These are phyloP conservation scores for Rhynchospora pubera DNA, from an alignment of 176 grass and related monocot genomes.

Conservation along the genomic window DNA sequence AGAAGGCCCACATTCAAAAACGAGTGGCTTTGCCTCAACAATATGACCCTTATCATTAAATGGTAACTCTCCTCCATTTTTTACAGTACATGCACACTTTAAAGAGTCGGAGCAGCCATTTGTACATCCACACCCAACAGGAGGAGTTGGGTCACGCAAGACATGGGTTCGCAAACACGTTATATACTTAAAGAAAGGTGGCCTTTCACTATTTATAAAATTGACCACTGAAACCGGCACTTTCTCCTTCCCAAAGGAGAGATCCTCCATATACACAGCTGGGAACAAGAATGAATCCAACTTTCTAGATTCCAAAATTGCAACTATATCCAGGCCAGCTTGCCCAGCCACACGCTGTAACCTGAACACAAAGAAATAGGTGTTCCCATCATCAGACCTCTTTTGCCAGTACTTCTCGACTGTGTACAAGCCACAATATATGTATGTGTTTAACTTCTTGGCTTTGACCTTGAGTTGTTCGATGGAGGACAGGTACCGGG, in stretches of 20 bases:
- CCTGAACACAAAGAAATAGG: conserved; percentile 50
- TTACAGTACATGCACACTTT: conserved; percentile 52
- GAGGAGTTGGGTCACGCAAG: conserved; percentile 25
- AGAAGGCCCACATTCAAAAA: conserved; percentile 82
- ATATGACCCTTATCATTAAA: conserved; percentile 54
- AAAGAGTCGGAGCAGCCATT: conserved; percentile 55
- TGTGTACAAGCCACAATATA: conserved; percentile 77
- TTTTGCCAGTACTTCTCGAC: conserved; percentile 70
- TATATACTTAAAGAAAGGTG: conserved; percentile 46
- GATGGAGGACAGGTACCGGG: neutral
- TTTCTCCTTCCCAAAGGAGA: conserved; percentile 63
- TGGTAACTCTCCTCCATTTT: conserved; percentile 72
- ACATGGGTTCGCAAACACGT: conserved; percentile 35
- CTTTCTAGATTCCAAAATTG: conserved; percentile 38
- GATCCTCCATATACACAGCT: conserved; percentile 48
- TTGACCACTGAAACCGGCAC: conserved; percentile 68
- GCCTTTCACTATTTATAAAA: conserved; percentile 45
- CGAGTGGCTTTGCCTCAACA: conserved; percentile 56
- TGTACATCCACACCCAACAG: conserved; percentile 46
- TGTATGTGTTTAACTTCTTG: conserved; percentile 43
- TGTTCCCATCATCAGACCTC: conserved; percentile 29
- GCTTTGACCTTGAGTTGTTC: conserved; percentile 16
- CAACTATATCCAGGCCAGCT: conserved; percentile 44
- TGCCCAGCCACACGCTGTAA: conserved; percentile 61
- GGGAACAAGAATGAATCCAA: conserved; percentile 26